These are phyloP conservation scores for Pseudovirgaria hyperparasitica DNA, from an alignment of 2,329 filamentous ascomycete genomes.

Conservation along the genomic window DNA sequence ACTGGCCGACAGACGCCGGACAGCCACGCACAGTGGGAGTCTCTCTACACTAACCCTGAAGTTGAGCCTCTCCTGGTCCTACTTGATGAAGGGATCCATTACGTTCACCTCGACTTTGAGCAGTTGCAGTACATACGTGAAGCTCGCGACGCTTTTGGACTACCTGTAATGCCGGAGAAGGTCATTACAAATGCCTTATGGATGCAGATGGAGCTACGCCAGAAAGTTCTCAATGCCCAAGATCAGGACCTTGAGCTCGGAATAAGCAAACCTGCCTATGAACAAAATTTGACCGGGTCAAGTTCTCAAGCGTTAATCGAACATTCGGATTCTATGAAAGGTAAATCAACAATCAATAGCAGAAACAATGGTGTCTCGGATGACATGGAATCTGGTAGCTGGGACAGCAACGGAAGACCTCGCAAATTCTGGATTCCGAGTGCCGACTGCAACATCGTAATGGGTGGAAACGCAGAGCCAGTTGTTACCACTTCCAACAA, in stretches of 20 bases:
- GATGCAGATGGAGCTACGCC: conserved; percentile 44
- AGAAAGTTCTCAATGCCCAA: conserved; percentile 40
- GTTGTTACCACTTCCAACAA: conserved; percentile 35
- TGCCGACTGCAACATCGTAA: conserved; percentile 42
- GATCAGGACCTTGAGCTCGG: conserved; percentile 41
- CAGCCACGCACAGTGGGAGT: conserved; percentile 34
- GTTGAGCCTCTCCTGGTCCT: conserved; percentile 43
- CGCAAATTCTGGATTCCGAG: conserved; percentile 46
- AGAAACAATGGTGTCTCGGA: conserved; percentile 15
- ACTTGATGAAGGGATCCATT: conserved; percentile 47
- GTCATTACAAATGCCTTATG: conserved; percentile 44
- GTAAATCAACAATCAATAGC: no score
- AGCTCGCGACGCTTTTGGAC: conserved; percentile 38
- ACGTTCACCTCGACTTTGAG: conserved; percentile 46
- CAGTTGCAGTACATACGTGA: conserved; percentile 42
- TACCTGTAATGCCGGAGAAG: conserved; percentile 42
- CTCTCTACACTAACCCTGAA: conserved; percentile 40
- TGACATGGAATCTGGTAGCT: conserved; percentile 35
- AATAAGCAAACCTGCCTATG: conserved; percentile 30
- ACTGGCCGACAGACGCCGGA: conserved; percentile 27
- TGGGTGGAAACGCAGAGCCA: conserved; percentile 41
- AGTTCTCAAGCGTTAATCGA: no score
- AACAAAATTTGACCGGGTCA: conserved; percentile 14
- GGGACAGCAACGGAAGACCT: conserved; percentile 40
- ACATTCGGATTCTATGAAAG: no score